Evolutionary conservation across 257 asterid genomes (phyloP).

Genomic region (Coffea eugenioides): DNA sequence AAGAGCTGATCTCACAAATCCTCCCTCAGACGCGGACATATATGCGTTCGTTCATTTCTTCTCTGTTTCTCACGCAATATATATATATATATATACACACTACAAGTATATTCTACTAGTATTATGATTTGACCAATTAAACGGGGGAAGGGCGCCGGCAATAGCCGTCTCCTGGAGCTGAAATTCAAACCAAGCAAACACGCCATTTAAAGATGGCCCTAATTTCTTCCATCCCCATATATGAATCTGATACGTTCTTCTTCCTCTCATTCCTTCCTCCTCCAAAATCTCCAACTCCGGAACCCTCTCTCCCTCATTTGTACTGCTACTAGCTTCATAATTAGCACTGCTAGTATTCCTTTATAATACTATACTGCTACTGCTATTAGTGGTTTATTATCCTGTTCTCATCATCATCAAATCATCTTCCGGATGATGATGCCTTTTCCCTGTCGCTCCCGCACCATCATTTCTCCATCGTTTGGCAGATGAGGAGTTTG

Average conservation of each 20-base stretch:
- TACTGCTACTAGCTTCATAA: too few relatives aligned
- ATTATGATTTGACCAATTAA: constrained; percentile 1
- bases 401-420: background rate
- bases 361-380: background rate
- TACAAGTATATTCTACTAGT: too few relatives aligned
- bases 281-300: too few relatives aligned
- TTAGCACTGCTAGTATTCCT: too few relatives aligned
- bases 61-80: background rate
- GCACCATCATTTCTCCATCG: background rate
- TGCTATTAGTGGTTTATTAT: background rate
- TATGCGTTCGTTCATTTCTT: background rate
- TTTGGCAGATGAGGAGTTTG: background rate
- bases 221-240: too few relatives aligned
- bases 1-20: background rate
- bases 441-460: background rate
- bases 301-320: too few relatives aligned
- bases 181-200: constrained; percentile 14
- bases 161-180: constrained; percentile 17
- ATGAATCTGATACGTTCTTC: too few relatives aligned
- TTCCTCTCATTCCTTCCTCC: too few relatives aligned
- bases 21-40: background rate
- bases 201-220: too few relatives aligned
- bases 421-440: background rate
- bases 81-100: too few relatives aligned
- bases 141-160: constrained; percentile 23